phyloP scores from a whole-genome alignment of 192 early-diverging fungal species.

The Nowakowskiella sp. region DNA sequence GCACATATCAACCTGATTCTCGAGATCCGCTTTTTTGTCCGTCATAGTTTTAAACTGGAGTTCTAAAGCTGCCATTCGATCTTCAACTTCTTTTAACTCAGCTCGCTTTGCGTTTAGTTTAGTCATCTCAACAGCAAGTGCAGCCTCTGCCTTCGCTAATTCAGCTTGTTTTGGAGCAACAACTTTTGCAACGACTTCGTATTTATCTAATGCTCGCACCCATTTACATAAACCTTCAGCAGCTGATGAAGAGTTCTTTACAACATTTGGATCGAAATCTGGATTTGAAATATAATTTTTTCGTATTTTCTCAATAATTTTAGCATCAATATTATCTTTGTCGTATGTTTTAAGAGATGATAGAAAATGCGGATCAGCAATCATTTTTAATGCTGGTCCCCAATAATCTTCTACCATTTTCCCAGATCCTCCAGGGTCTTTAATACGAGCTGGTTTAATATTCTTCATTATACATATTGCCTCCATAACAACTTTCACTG shows the following conservation, averaged over 20 bases:
- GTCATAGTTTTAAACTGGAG: constrained; percentile 43
- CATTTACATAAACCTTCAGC: constrained; percentile 51
- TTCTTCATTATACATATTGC: constrained; percentile 55
- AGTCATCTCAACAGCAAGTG: constrained; percentile 47
- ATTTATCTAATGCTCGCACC: constrained; percentile 53
- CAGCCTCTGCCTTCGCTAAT: constrained; percentile 48
- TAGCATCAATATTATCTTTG: constrained; percentile 56
- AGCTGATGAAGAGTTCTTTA: constrained; percentile 53
- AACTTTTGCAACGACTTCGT: constrained; percentile 52
- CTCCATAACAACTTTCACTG: constrained; percentile 55
- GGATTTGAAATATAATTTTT: constrained; percentile 53
- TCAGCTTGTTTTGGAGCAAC: constrained; percentile 51
- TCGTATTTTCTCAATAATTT: constrained; percentile 46
- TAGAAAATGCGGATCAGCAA: constrained; percentile 46
- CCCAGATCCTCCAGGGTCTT: constrained; percentile 52
- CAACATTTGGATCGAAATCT: constrained; percentile 54
- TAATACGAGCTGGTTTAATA: constrained; percentile 51
- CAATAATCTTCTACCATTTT: constrained; percentile 61
- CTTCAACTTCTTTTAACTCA: constrained; percentile 53
- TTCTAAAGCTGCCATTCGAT: constrained; percentile 50
- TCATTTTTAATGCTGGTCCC: constrained; percentile 46
- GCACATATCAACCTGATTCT: constrained; percentile 47
- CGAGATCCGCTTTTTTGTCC: constrained; percentile 47
- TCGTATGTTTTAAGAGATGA: constrained; percentile 44
- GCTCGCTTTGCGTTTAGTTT: constrained; percentile 48